Percentiles rank a stretch among this genome's conserved stretches.
Conservation (phyloP, 2,329 filamentous ascomycete genomes). For the Penicillium hesseltinei region DNA sequence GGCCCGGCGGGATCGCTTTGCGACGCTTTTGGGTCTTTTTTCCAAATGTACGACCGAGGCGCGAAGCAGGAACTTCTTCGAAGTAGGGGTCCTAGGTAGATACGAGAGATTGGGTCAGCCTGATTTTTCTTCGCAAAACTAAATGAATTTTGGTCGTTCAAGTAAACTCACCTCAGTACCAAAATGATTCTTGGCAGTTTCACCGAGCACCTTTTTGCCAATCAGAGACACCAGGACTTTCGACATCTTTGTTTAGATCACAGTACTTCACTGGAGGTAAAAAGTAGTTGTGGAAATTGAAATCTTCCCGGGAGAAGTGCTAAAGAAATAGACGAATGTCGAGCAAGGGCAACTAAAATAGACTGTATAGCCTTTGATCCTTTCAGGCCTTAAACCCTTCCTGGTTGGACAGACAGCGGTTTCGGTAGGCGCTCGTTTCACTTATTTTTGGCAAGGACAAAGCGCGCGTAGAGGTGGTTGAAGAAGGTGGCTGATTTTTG, state of each 20-base stretch:
- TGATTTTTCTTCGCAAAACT: background rate
- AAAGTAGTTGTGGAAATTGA: background rate
- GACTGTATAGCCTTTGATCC: constrained; percentile 15
- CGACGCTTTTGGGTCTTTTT: constrained; percentile 78
- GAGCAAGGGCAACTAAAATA: constrained; percentile 11
- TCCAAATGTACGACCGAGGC: constrained; percentile 61
- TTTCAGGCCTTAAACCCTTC: background rate
- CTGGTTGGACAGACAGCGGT: constrained; percentile 8
- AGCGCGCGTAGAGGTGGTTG: background rate
- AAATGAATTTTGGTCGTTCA: constrained; percentile 6
- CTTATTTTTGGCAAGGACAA: background rate
- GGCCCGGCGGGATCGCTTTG: constrained; percentile 78
- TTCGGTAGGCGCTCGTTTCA: constrained; percentile 14
- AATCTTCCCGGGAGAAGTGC: background rate
- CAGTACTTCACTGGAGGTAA: background rate
- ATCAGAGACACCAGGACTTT: constrained; percentile 28
- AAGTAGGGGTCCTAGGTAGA: constrained; percentile 78
- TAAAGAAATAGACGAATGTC: constrained; percentile 3
- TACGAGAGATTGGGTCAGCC: constrained; percentile 6
- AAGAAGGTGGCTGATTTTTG: background rate
- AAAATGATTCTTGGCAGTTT: constrained; percentile 42
- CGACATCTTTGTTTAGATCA: constrained; percentile 25
- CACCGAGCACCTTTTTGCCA: constrained; percentile 36
- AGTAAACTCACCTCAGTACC: constrained; percentile 39
- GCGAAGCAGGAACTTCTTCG: constrained; percentile 73